Evolutionary conservation across 2,329 filamentous ascomycete genomes (phyloP), one percentile per base, ranked within the genome.

Genomic region (Hypomyces perniciosus): DNA sequence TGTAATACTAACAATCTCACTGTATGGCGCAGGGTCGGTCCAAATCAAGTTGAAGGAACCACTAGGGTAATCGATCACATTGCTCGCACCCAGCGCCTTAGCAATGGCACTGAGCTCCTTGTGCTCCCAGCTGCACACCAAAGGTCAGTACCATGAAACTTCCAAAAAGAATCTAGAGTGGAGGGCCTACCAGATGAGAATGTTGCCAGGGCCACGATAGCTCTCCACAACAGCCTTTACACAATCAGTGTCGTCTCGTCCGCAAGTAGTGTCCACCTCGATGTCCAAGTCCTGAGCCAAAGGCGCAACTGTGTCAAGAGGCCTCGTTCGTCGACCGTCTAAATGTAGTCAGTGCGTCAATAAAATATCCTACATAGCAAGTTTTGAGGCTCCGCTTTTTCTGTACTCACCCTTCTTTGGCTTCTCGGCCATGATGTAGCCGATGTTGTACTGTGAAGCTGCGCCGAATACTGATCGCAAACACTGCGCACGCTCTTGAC

Each of bases 401-500:
- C 20, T 20, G 20, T 20, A 20, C 20, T 20, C 20, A 20, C 20
- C 2, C 20, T 20, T 20, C 63, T 81, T 75, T 27, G 77, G 77
- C 4, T 66, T 70, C 61, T 81, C 68, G 0, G 80, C 80, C 66
- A 85, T 73, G 51, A 85, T 81, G 54, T 81, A 68, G 2, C 71
- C 75, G 55, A 84, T 81, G 48, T 81, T 63, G 62, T 81, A 84
- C 1, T 46, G 34, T 0, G 78, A 81, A 10, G 58, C 61, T 0
- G 66, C 61, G 0, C 79, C 77, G 59, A 85, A 85, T 1, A 84
- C 77, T 7, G 57, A 68, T 8, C 76, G 68, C n/a, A 85, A 65
- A 55, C 81, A 84, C 58, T 84, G 76, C 0, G 81, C 77, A 12
- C 81, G 77, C 62, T 80, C 52, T 48, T 72, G 55, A n/a, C 81